Conservation (phyloP, 352 stramenopile species). For the Globisporangium radiosum region DNA sequence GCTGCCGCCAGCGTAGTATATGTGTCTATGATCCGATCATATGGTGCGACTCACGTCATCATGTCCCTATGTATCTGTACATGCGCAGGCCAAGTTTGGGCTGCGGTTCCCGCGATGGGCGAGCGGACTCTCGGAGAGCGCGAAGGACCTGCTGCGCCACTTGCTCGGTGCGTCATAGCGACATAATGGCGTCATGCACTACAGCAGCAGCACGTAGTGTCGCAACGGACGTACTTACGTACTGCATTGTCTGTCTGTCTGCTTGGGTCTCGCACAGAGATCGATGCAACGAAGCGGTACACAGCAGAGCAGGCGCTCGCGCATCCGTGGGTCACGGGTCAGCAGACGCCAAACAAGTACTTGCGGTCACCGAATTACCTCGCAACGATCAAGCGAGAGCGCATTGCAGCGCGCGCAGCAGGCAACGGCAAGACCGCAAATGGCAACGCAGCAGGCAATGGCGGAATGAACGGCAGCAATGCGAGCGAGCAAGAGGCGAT, state of each 20-base stretch:
- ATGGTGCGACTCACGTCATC: neutral
- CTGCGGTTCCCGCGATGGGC: conserved; percentile 94
- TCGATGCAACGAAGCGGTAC: conserved; percentile 71
- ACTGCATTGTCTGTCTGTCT: conserved; percentile 2
- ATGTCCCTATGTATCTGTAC: neutral
- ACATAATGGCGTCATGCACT: too few relatives aligned
- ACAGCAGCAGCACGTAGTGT: too few relatives aligned
- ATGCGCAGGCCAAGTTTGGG: conserved; percentile 86
- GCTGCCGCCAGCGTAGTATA: neutral
- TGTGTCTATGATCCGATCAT: neutral
- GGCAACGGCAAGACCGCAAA: neutral
- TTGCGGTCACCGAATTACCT: conserved; percentile 85
- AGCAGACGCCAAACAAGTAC: conserved; percentile 83
- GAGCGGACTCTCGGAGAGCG: conserved; percentile 72
- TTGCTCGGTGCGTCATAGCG: conserved; percentile 39
- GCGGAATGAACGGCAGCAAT: conserved; percentile 13
- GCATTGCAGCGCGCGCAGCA: conserved; percentile 13
- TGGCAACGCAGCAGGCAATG: conserved; percentile 27
- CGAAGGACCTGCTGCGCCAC: conserved; percentile 80
- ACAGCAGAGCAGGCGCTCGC: conserved; percentile 77
- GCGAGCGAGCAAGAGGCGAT: conserved; percentile 13
- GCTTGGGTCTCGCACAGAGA: conserved; percentile 28
- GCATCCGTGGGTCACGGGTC: conserved; percentile 83
- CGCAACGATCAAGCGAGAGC: conserved; percentile 72
- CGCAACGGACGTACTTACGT: neutral